Evolutionary conservation across 116 monocot genomes (phyloP).

Genomic region (Zostera marina): DNA sequence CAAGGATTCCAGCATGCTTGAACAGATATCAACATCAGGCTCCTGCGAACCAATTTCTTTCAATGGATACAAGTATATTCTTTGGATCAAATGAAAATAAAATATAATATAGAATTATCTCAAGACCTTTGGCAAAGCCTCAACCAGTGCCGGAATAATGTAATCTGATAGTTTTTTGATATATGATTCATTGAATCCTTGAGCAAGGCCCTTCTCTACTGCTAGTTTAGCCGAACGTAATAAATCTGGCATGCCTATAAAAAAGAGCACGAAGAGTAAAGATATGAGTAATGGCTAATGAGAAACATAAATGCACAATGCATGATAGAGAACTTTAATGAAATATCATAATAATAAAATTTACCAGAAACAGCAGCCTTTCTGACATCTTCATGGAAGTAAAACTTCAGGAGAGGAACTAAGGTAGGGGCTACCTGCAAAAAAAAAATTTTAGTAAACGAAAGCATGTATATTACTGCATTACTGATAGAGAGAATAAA

Average conservation of each 20-base stretch:
- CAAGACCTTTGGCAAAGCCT: constrained; percentile 84
- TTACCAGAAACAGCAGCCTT: constrained; percentile 93
- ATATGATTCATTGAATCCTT: constrained; percentile 77
- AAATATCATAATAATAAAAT: background rate
- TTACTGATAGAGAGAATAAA: background rate
- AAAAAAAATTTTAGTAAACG: background rate
- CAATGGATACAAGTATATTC: background rate
- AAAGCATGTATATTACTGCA: background rate
- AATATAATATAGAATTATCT: background rate
- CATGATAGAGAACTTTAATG: background rate
- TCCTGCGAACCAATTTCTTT: constrained; percentile 33
- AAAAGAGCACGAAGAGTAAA: background rate
- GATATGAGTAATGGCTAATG: background rate
- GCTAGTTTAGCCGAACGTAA: constrained; percentile 78
- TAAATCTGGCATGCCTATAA: constrained; percentile 72
- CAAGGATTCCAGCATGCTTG: constrained; percentile 81
- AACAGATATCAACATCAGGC: constrained; percentile 81
- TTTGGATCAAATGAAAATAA: background rate
- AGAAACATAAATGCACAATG: background rate
- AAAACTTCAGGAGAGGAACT: constrained; percentile 98
- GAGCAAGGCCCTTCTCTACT: constrained; percentile 69
- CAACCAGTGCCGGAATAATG: constrained; percentile 83
- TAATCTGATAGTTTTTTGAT: constrained; percentile 87
- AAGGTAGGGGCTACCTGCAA: constrained; percentile 81
- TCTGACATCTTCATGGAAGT: constrained; percentile 97